Evolutionary conservation across 2,329 filamentous ascomycete species (phyloP), one percentile per base, ranked within the genome.

Genomic region (Diplodia seriata): DNA sequence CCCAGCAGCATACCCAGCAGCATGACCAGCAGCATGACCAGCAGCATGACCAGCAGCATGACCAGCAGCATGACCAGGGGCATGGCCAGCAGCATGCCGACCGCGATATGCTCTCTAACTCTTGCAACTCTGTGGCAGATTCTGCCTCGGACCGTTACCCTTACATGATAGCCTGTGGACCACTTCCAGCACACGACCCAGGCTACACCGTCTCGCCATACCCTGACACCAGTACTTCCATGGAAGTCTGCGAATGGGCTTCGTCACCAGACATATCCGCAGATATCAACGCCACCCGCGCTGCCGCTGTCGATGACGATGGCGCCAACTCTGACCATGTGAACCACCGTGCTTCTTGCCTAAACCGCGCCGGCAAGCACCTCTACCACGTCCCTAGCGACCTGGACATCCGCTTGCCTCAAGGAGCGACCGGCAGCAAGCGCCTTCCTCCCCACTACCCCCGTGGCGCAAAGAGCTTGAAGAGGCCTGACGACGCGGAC

Each of bases 211-310:
- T 6, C n/a, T 61, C 56, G 4, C 56, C 56, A 12, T 33, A 31
- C 38, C 3, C 5, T 1, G 12, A 59, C 12, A 61, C 38, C 2
- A 14, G 7, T 0, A 61, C 56, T 1, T 61, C 56, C 7, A 61
- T 61, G 40, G 43, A 63, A 26, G 59, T 63, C 15, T 63, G 59
- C 9, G 18, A 36, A 3, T 63, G 59, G 59, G 40, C 59, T 5
- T 26, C 6, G 1, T 36, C 29, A 9, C n/a, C 9, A 11, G 6
- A 23, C 15, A 63, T 63, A 8, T 14, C 47, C 12, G 18, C 3
- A 3, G n/a, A 51, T 29, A 51, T 38, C 7, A 12, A 29, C n/a
- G 50, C 29, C n/a, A 18, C 26, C 31, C 29, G 43, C 31, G 4
- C 11, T 2, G n/a, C 11, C 1, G 29, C 43, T 4, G 8, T 31